A percentile compares a stretch with the other conserved stretches of the same genome.
phyloP scores from a whole-genome alignment of 345 rosid species.

The Crucihimalaya himalaica region DNA sequence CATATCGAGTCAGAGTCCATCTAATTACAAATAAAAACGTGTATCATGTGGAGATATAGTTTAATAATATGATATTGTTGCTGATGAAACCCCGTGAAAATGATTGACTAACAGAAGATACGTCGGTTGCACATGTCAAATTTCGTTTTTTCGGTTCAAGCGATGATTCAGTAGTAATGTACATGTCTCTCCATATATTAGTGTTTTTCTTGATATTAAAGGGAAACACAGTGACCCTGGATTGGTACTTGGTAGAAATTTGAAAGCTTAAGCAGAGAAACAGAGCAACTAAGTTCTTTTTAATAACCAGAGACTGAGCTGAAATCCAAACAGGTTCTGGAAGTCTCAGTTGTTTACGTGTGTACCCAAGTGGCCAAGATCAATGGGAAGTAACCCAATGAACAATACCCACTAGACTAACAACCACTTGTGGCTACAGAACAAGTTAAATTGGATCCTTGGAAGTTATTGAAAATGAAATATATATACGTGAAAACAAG shows the following conservation, averaged over 20 bases:
- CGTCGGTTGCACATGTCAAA: too few relatives aligned
- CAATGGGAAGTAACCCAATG: not conserved
- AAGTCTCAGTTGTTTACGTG: not conserved
- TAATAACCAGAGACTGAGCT: not conserved
- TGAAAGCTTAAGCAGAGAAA: not conserved
- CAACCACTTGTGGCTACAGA: conserved; percentile 17
- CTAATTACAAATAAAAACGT: conserved; percentile 17
- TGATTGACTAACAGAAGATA: conserved; percentile 11
- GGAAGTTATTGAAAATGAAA: conserved; percentile 3
- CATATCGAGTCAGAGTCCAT: not conserved
- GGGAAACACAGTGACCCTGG: not conserved
- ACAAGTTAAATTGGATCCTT: not conserved
- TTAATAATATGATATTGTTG: not conserved
- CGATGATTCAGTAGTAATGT: too few relatives aligned
- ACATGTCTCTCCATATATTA: too few relatives aligned
- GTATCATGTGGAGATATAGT: conserved; percentile 25
- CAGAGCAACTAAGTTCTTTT: not conserved
- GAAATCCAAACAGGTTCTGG: not conserved
- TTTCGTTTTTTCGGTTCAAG: too few relatives aligned
- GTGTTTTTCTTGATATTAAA: too few relatives aligned
- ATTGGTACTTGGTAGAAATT: not conserved
- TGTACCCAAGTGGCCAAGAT: not conserved
- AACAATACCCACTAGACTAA: conserved; percentile 4
- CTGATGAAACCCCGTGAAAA: conserved; percentile 6
- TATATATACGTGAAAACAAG: conserved; percentile 2